These are phyloP conservation scores for Lachancea thermotolerans DNA, from an alignment of 805 yeast genomes.

Conservation along the genomic window DNA sequence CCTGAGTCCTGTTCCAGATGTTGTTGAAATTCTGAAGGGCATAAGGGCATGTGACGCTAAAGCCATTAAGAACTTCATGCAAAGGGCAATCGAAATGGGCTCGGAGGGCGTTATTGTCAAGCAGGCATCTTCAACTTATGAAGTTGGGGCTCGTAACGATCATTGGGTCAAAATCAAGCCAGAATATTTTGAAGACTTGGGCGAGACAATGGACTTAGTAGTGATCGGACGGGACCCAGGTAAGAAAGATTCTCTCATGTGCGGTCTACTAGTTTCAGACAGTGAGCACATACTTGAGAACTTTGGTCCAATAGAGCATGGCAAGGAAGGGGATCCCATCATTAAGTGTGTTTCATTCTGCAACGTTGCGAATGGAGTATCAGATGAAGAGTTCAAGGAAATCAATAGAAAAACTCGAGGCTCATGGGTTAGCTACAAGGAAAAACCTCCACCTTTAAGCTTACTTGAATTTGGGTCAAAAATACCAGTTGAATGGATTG, in stretches of 20 bases:
- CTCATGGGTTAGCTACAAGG: slow-evolving; percentile 48
- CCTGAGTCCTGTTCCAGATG: slow-evolving; percentile 37
- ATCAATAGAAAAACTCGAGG: slow-evolving; percentile 53
- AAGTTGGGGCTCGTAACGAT: slow-evolving; percentile 51
- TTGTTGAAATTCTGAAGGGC: slow-evolving; percentile 44
- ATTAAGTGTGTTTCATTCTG: slow-evolving; percentile 58
- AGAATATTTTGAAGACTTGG: slow-evolving; percentile 77
- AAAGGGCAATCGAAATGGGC: slow-evolving; percentile 49
- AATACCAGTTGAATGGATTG: slow-evolving; percentile 69
- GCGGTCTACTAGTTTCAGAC: slow-evolving; percentile 55
- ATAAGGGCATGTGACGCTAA: slow-evolving; percentile 37
- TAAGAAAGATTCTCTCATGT: slow-evolving; percentile 58
- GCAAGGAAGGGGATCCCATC: slow-evolving; percentile 1
- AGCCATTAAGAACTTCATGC: slow-evolving; percentile 52
- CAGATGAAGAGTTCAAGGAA: slow-evolving; percentile 50
- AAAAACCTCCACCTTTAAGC: slow-evolving; percentile 36
- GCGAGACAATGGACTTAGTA: slow-evolving; percentile 75
- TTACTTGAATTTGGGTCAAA: slow-evolving; percentile 50
- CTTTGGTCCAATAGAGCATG: slow-evolving; percentile 2
- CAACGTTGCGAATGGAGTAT: slow-evolving; percentile 78
- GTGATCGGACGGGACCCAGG: slow-evolving; percentile 76
- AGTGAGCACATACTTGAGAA: slow-evolving; percentile 3
- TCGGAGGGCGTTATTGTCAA: slow-evolving; percentile 84
- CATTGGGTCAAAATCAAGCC: slow-evolving; percentile 91
- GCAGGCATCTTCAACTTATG: slow-evolving; percentile 50